Base-by-base conservation (phyloP, 148 eudicot species). In the Nepenthes gracilis region DNA sequence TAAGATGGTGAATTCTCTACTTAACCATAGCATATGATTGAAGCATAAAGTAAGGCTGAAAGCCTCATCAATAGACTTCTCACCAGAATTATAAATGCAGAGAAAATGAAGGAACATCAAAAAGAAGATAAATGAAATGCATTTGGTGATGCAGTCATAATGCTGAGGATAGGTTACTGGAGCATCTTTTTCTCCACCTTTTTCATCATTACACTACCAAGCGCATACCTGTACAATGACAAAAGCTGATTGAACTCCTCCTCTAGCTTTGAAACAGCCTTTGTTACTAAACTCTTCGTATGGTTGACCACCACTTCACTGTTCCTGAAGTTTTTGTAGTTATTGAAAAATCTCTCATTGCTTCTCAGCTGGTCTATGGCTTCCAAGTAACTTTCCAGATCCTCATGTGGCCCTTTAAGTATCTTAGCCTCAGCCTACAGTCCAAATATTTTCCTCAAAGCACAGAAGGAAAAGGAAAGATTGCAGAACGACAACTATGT, bases 341-440 rank as follows among this genome's bases (percentile, higher is more conserved):
- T 77, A 74, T 79, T 86, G 68, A 94, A 94, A 71, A 85, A 86
- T 10, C 67, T 78, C 54, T 86, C 80, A 67, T 80, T 89, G 77
- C 77, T 66, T 74, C 97, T 81, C 65, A 94, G 83, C 63, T 94
- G 95, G 70, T 85, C 95, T 48, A 94, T 94, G 60, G 99, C 95
- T 80, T 83, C 89, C 73, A 94, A 85, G 69, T 94, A 94, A 68
- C 95, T 81, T 73, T 94, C 95, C 54, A 94, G 79, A 76, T 94
- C 92, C 68, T 89, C 99, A 56, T 81, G 97, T 64, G 99, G 99
- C 52, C 99, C 99, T 75, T 85, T 94, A 64, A 86, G 81, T 80
- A 94, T 85, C 77, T 85, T 89, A 45, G 85, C 83, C 75, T 94
- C 99, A 43, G 95, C 99, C 99, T 94, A 65, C 76, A 77, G 60